Base-by-base conservation (phyloP, 352 stramenopile species). In the Aphanomyces stellatus region DNA sequence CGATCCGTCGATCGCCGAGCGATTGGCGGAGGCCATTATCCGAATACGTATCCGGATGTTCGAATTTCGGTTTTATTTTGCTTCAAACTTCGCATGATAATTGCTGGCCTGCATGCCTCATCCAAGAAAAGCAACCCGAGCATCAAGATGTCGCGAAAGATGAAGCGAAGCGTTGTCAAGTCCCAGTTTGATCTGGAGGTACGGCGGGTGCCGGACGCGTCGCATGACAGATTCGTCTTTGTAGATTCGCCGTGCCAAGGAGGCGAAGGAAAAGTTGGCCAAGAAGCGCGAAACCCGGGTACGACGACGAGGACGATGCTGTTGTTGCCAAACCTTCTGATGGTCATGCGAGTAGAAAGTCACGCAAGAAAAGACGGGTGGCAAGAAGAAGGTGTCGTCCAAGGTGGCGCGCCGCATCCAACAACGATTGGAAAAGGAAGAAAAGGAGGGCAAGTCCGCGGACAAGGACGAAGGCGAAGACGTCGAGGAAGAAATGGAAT, bases 141-240 rank as follows among this genome's bases (percentile, higher is more conserved):
- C 22, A 53, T 15, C 64, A 70, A 34, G 49, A 90, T 90, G 82
- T 90, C 82, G 48, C 79, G 79, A 70, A 90, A 90, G 79, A 88
- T 89, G 71, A 90, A 87, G 71, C 80, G 81, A 62, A 82, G 72
- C 71, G 86, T 87, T 62, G 87, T 89, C 61, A 88, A 90, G 72
- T 80, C 82, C 11, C 82, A 90, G 79, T 85, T 88, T 71, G 82
- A 90, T 68, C 72, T 88, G 43, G 82, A 90, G 72, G 80, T 88
- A 61, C 51, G 55, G 59, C 4, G 22, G 10, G 13, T 28, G 5
- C 30, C 4, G 25, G 53, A 46, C 46, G 8, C 13, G 1, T 15
- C 33, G 15, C 5, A 25, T 4, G 0, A 62, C 8, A n/a, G 11
- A 49, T 11, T 40, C 35, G 7, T 1, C 5, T 7, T 11, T 53